phyloP scores from a whole-genome alignment of 2,329 filamentous ascomycete species.

The Cordyceps cateniannulata region DNA sequence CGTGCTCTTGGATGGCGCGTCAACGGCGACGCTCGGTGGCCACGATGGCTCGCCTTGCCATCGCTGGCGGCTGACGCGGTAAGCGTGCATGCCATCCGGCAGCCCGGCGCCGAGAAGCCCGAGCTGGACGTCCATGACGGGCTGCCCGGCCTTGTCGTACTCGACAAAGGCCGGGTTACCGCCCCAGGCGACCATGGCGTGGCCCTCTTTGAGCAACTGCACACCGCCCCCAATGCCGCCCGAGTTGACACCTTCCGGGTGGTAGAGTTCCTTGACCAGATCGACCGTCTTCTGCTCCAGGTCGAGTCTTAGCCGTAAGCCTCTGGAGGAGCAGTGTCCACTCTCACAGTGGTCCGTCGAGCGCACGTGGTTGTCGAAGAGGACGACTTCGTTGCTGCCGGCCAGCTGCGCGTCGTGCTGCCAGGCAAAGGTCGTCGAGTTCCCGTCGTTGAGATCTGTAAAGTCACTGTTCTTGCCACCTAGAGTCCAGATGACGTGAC shows the following conservation, averaged over 20 bases:
- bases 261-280: constrained; percentile 24
- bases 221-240: constrained; percentile 24
- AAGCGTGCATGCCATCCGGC: constrained; percentile 22
- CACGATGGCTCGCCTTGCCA: constrained; percentile 24
- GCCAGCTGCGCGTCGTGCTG: constrained; percentile 32
- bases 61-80: constrained; percentile 22
- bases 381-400: constrained; percentile 25
- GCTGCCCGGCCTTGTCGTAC: constrained; percentile 20
- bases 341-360: constrained; percentile 24
- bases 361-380: constrained; percentile 34
- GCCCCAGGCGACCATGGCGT: constrained; percentile 23
- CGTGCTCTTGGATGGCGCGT: constrained; percentile 19
- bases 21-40: constrained; percentile 23
- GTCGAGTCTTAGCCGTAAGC: constrained; percentile 25
- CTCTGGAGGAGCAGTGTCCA: constrained; percentile 23
- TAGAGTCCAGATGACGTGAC: constrained; percentile 29
- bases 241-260: constrained; percentile 21
- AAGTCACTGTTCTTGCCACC: constrained; percentile 31
- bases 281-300: constrained; percentile 22
- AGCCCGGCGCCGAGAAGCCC: constrained; percentile 19
- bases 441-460: constrained; percentile 26
- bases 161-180: constrained; percentile 24
- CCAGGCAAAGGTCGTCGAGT: constrained; percentile 31
- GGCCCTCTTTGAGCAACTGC: constrained; percentile 22
- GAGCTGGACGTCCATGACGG: constrained; percentile 22